Evolutionary conservation across 73 alveolate species (phyloP).

Genomic region (Paramecium bursaria): DNA sequence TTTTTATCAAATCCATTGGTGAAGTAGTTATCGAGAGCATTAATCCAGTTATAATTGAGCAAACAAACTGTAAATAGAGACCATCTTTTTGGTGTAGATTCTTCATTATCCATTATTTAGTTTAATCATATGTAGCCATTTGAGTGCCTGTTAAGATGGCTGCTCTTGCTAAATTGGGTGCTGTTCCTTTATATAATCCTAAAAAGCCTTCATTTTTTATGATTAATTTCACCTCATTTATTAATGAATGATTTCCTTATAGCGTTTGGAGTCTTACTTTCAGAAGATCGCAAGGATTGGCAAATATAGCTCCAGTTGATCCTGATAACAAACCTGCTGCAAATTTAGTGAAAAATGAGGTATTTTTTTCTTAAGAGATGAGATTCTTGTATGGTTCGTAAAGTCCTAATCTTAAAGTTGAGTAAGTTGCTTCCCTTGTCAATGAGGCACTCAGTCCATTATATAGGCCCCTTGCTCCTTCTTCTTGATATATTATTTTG

Average conservation of each 20-base stretch:
- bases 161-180: constrained; percentile 81
- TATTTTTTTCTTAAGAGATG: constrained; percentile 75
- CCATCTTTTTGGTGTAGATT: constrained; percentile 73
- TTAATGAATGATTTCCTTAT: constrained; percentile 70
- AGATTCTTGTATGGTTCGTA: constrained; percentile 79
- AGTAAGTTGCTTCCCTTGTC: constrained; percentile 73
- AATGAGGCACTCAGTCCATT: constrained; percentile 74
- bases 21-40: constrained; percentile 83
- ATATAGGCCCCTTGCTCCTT: constrained; percentile 69
- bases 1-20: constrained; percentile 82
- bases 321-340: constrained; percentile 86
- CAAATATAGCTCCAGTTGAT: constrained; percentile 80
- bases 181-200: constrained; percentile 83
- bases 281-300: constrained; percentile 85
- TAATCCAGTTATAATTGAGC: constrained; percentile 79
- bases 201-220: constrained; percentile 70
- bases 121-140: constrained; percentile 86
- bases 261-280: constrained; percentile 82
- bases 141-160: constrained; percentile 81
- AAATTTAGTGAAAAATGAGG: constrained; percentile 77
- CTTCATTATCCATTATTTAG: constrained; percentile 75
- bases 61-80: constrained; percentile 71
- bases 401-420: constrained; percentile 74
- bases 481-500: constrained; percentile 65
- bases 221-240: constrained; percentile 36